phyloP scores from a whole-genome alignment of 2,329 filamentous ascomycete genomes.

The Penicillium thymicola region DNA sequence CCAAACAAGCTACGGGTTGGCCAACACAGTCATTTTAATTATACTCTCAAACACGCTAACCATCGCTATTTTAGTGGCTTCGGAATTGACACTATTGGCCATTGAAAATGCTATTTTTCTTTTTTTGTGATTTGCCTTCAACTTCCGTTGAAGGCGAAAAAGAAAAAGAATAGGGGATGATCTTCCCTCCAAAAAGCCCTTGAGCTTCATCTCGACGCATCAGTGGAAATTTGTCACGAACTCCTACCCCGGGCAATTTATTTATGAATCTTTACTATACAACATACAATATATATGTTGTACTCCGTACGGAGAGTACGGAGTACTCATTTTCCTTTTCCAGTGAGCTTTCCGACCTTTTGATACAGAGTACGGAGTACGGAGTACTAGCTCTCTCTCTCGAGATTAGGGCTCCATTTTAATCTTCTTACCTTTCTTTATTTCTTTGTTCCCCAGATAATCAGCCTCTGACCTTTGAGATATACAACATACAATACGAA shows the following conservation, averaged over 20 bases:
- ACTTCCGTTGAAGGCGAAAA: not conserved
- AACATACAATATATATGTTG: no score
- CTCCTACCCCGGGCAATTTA: conserved; percentile 16
- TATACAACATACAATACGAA: not conserved
- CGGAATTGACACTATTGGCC: conserved; percentile 13
- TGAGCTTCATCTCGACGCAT: conserved; percentile 5
- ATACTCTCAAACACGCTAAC: conserved; percentile 21
- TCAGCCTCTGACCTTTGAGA: not conserved
- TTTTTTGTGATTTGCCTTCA: not conserved
- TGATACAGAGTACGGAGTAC: not conserved
- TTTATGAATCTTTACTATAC: not conserved
- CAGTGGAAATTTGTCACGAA: conserved; percentile 20
- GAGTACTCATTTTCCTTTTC: conserved; percentile 6
- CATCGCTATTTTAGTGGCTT: conserved; percentile 11
- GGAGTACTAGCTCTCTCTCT: not conserved
- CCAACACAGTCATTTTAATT: conserved; percentile 12
- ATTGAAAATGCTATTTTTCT: not conserved
- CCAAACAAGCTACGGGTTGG: conserved; percentile 13
- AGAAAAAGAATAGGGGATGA: conserved; percentile 2
- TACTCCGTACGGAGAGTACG: no score
- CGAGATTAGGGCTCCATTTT: conserved; percentile 5
- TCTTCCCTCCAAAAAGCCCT: not conserved
- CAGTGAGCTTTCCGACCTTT: not conserved
- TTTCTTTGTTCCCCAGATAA: not conserved
- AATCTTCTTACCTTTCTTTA: conserved; percentile 3